phyloP scores from a whole-genome alignment of 2,329 filamentous ascomycete species.

The Penicillium digitatum region DNA sequence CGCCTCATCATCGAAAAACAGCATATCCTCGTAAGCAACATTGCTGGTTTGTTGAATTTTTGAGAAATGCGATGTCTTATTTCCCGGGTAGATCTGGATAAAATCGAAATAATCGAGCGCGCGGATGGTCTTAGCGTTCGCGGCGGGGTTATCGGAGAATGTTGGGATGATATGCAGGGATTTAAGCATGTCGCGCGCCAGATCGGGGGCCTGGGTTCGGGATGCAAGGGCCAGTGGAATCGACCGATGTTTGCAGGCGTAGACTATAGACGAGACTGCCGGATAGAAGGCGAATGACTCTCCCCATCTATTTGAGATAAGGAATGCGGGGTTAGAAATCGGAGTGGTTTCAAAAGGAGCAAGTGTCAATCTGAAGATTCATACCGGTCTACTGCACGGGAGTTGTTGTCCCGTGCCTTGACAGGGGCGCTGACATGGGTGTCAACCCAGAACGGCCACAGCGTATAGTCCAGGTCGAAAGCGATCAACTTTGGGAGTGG shows the following conservation, averaged over 20 bases:
- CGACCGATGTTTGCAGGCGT: slow-evolving; percentile 53
- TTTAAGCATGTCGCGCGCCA: slow-evolving; percentile 76
- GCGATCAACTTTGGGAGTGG: slow-evolving; percentile 79
- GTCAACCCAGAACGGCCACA: slow-evolving; percentile 99
- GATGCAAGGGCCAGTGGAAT: slow-evolving; percentile 70
- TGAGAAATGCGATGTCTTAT: slow-evolving; percentile 82
- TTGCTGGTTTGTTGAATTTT: slow-evolving; percentile 66
- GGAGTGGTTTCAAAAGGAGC: neutral
- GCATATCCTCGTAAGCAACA: slow-evolving; percentile 73
- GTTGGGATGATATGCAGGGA: slow-evolving; percentile 59
- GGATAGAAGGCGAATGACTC: slow-evolving; percentile 68
- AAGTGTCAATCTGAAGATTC: neutral
- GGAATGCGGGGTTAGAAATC: slow-evolving; percentile 2
- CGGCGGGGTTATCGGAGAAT: slow-evolving; percentile 39
- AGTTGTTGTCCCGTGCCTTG: slow-evolving; percentile 55
- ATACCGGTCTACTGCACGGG: slow-evolving; percentile 44
- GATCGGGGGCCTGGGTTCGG: slow-evolving; percentile 72
- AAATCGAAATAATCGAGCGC: slow-evolving; percentile 54
- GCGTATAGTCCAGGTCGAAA: slow-evolving; percentile 95
- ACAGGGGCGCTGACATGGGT: slow-evolving; percentile 79
- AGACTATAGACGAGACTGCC: slow-evolving; percentile 65
- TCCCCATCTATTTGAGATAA: slow-evolving; percentile 45
- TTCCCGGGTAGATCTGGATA: slow-evolving; percentile 64
- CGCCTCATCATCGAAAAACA: slow-evolving; percentile 93
- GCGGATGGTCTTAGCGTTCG: slow-evolving; percentile 47